These are phyloP conservation scores for Aspergillus nanangensis DNA, from an alignment of 495 filamentous ascomycete species.

Conservation along the genomic window DNA sequence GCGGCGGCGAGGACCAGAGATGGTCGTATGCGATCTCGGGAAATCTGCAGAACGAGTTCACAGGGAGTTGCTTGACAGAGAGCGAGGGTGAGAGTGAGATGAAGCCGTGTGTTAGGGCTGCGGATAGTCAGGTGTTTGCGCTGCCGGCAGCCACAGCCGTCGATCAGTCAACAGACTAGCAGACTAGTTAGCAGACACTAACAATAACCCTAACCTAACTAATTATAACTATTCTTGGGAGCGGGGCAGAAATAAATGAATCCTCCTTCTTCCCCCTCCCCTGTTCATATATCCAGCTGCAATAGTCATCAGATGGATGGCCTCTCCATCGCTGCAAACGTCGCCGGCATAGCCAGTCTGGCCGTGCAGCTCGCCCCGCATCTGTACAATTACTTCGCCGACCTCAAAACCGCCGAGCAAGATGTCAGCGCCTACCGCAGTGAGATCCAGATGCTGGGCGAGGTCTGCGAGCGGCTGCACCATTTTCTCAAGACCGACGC, in stretches of 20 bases:
- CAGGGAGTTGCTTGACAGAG: slow-evolving; percentile 20
- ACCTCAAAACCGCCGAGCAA: background rate
- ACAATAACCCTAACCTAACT: too few species aligned
- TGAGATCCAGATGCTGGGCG: background rate
- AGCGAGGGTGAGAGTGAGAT: slow-evolving; percentile 5
- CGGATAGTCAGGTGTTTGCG: slow-evolving; percentile 27
- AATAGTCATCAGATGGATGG: background rate
- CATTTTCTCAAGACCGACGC: background rate
- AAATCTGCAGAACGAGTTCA: slow-evolving; percentile 18
- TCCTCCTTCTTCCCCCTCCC: too few species aligned
- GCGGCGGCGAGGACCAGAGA: slow-evolving; percentile 5
- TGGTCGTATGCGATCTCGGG: slow-evolving; percentile 26
- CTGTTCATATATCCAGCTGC: background rate
- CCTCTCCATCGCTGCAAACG: background rate
- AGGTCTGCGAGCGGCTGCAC: slow-evolving; percentile 1
- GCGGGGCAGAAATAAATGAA: too few species aligned
- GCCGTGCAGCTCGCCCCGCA: slow-evolving; percentile 1
- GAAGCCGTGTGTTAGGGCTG: slow-evolving; percentile 15
- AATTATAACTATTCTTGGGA: too few species aligned
- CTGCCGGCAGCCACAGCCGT: slow-evolving; percentile 23
- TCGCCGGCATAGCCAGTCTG: slow-evolving; percentile 1
- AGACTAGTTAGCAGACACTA: too few species aligned
- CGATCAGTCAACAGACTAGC: background rate
- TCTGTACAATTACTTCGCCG: slow-evolving; percentile 1
- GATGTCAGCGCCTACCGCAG: background rate